Percentiles rank a stretch among this genome's conserved stretches.
Conservation (phyloP, 345 rosid species). For the Salix brachista region DNA sequence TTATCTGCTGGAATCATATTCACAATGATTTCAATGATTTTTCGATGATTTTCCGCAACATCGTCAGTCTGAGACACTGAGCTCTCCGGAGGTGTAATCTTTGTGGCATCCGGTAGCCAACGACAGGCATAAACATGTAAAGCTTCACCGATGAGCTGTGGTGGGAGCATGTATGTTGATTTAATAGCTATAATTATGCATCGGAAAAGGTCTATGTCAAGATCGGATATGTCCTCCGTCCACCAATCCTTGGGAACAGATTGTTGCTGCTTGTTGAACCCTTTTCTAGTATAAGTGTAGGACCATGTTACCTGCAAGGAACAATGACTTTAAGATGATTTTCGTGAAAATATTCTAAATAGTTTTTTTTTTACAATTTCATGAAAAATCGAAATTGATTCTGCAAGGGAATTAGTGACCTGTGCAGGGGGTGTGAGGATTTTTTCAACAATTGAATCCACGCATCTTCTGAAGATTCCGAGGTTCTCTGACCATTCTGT, state of each 20-base stretch:
- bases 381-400: not conserved
- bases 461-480: conserved; percentile 76
- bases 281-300: conserved; percentile 76
- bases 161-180: conserved; percentile 54
- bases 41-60: conserved; percentile 39
- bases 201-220: conserved; percentile 81
- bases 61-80: conserved; percentile 46
- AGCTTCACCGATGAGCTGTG: conserved; percentile 93
- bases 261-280: conserved; percentile 53
- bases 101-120: conserved; percentile 72
- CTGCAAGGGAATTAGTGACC: conserved; percentile 35
- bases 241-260: conserved; percentile 95
- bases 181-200: conserved; percentile 62
- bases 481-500: conserved; percentile 89
- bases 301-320: conserved; percentile 83
- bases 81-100: conserved; percentile 33
- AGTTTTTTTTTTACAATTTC: not conserved
- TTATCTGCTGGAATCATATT: conserved; percentile 77
- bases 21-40: conserved; percentile 63
- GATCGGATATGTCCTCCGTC: conserved; percentile 93
- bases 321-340: conserved; percentile 4
- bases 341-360: not conserved
- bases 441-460: conserved; percentile 77
- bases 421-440: conserved; percentile 66
- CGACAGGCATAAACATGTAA: conserved; percentile 87